Conservation (phyloP, 106 monocot species). For the Apostasia shenzhenica region DNA sequence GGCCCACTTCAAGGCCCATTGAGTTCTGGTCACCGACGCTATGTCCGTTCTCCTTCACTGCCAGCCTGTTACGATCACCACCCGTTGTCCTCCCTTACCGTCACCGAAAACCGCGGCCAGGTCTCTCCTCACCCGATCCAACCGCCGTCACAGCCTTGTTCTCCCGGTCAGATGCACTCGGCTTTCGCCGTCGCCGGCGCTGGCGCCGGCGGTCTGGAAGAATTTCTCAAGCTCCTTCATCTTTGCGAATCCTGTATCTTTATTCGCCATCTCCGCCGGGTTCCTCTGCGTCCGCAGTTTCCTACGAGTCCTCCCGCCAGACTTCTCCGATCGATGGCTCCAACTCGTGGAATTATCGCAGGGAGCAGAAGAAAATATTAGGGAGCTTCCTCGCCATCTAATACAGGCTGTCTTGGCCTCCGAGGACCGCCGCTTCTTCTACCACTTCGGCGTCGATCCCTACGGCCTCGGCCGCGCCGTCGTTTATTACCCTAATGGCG, state of each 20-base stretch:
- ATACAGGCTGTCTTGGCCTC: constrained; percentile 28
- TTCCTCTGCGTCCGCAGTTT: constrained; percentile 16
- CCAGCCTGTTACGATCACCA: background rate
- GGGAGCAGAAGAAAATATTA: constrained; percentile 21
- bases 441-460: constrained; percentile 37
- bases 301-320: constrained; percentile 15
- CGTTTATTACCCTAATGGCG: constrained; percentile 34
- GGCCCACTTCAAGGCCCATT: too few species aligned
- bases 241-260: background rate
- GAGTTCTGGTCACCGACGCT: background rate
- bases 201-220: background rate
- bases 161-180: background rate
- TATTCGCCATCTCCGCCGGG: constrained; percentile 10
- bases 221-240: background rate
- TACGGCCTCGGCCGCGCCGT: constrained; percentile 39
- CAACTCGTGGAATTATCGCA: constrained; percentile 16
- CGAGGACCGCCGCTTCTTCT: constrained; percentile 42
- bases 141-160: background rate
- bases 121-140: background rate
- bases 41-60: constrained; percentile 1
- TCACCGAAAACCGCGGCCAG: background rate
- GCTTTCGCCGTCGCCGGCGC: background rate
- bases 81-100: background rate
- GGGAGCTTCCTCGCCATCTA: constrained; percentile 20
- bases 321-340: constrained; percentile 32